A percentile compares a stretch with the other conserved stretches of the same genome.
Evolutionary conservation across 306 rosid genomes (phyloP).

Genomic region (Rosa chinensis): DNA sequence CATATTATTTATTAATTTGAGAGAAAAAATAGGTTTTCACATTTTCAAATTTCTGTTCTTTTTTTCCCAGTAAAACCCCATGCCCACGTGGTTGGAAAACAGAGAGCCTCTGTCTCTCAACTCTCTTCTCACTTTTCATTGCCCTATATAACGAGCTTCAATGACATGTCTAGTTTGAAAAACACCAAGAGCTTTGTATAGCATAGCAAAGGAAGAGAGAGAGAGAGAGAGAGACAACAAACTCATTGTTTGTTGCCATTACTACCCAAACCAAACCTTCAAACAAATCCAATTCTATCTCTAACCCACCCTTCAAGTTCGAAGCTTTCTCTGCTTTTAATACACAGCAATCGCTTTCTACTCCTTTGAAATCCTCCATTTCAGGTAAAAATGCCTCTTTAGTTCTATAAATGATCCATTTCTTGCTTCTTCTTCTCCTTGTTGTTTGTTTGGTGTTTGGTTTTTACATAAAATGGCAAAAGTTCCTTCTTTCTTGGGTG

Average conservation of each 20-base stretch:
- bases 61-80: conserved; percentile 7
- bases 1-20: neutral
- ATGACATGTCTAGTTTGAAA: neutral
- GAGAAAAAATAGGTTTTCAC: neutral
- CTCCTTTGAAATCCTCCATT: conserved; percentile 35
- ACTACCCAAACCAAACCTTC: conserved; percentile 14
- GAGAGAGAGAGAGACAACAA: neutral
- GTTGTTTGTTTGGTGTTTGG: conserved; percentile 14
- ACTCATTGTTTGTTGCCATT: neutral
- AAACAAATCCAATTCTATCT: conserved; percentile 1
- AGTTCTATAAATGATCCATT: neutral
- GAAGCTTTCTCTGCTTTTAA: neutral
- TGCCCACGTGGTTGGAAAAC: conserved; percentile 18
- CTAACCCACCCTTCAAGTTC: conserved; percentile 14
- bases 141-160: neutral
- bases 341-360: conserved; percentile 21
- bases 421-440: conserved; percentile 4
- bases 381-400: conserved; percentile 36
- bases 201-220: conserved; percentile 2
- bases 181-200: conserved; percentile 10
- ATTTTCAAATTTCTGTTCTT: neutral
- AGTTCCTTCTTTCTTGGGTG: neutral
- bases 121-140: neutral
- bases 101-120: conserved; percentile 9
- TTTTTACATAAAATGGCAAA: conserved; percentile 17